Evolutionary conservation across 768 basidiomycete genomes (phyloP).

Genomic region (Russula foetens): DNA sequence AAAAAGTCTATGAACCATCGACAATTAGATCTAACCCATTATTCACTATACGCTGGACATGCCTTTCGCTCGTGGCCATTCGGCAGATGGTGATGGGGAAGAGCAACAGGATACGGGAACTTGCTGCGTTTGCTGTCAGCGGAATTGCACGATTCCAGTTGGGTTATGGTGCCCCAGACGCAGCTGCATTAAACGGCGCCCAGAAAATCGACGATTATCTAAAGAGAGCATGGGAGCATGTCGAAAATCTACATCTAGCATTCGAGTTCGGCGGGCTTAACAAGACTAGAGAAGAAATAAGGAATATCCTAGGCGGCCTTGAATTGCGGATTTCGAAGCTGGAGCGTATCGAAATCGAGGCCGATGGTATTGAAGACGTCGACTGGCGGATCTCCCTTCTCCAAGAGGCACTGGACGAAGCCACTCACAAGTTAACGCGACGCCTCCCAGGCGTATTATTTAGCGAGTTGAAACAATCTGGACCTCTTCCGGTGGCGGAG

Average conservation of each 20-base stretch:
- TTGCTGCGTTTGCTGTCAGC: not conserved
- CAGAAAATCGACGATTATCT: not conserved
- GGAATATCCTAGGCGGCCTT: not conserved
- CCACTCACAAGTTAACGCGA: not conserved
- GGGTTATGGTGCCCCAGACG: not conserved
- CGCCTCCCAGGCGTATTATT: conserved; percentile 4
- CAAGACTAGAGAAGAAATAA: not conserved
- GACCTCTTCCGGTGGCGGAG: not conserved
- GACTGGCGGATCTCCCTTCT: not conserved
- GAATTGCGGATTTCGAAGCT: not conserved
- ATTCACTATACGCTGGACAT: not conserved
- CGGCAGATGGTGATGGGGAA: not conserved
- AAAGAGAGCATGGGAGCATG: not conserved
- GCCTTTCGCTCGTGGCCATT: not conserved
- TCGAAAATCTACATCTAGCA: not conserved
- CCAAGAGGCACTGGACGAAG: not conserved
- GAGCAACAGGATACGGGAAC: not conserved
- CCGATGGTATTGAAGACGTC: not conserved
- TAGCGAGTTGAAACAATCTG: not conserved
- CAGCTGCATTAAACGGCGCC: not conserved
- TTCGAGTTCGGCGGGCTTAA: not conserved
- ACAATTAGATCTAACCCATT: not conserved
- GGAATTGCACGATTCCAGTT: not conserved
- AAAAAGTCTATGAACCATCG: not conserved
- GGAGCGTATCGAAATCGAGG: not conserved